Conservation (phyloP, 768 basidiomycete genomes). For the Porpolomopsis calyptriformis region DNA sequence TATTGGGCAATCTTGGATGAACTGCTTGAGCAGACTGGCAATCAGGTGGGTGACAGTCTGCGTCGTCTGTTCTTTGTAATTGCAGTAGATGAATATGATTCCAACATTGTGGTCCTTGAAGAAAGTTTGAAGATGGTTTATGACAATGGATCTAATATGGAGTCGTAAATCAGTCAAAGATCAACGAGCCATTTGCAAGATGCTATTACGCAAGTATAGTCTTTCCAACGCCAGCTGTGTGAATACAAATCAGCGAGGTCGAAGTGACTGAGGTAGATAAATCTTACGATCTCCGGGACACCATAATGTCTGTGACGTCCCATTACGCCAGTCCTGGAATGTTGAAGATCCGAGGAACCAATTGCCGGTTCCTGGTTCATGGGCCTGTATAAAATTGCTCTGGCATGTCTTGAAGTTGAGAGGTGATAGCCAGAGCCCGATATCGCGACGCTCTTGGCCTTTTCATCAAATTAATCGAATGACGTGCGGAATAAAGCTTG, state of each 20-base stretch:
- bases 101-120: not conserved
- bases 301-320: slow-evolving; percentile 3
- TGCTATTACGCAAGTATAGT: slow-evolving; percentile 7
- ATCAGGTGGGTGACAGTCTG: not conserved
- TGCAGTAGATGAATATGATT: not conserved
- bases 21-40: slow-evolving; percentile 4
- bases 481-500: no score
- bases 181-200: not conserved
- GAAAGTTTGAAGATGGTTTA: not conserved
- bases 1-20: not conserved
- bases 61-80: not conserved
- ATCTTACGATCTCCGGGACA: slow-evolving; percentile 10
- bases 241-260: no score
- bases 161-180: not conserved
- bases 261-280: not conserved
- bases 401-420: not conserved
- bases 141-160: slow-evolving; percentile 1
- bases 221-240: slow-evolving; percentile 11
- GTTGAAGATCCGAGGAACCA: slow-evolving; percentile 6
- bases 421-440: no score
- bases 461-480: no score
- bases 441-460: no score
- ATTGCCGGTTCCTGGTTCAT: slow-evolving; percentile 3
- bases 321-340: slow-evolving; percentile 5
- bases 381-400: not conserved